Base-by-base conservation (phyloP, 129 eudicot genomes). In the Lactuca sativa region DNA sequence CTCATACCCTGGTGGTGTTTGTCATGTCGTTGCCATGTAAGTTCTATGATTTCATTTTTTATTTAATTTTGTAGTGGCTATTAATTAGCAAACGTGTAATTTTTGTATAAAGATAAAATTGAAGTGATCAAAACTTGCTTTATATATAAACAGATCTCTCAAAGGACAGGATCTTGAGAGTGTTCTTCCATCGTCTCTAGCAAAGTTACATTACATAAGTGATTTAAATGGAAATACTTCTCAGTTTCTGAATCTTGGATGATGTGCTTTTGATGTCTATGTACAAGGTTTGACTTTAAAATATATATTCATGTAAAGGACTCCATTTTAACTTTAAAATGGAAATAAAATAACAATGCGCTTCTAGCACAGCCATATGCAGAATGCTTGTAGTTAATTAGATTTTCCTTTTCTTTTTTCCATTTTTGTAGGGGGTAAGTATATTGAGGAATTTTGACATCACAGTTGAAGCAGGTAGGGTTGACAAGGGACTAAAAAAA, bases 161-260 rank as follows among this genome's bases (percentile, higher is more conserved):
- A 81, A 66, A 62, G 89, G 83, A 7, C 83, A 81, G 64, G 82
- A 84, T 78, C 77, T 84, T 54, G 41, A 69, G 32, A 86, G 89
- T 47, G 65, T 60, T 3, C 83, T 84, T 62, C 83, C 89, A 54
- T 80, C 80, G 40, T 81, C 89, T n/a, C 73, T 84, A 56, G 74
- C 71, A 4, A 84, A 84, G 69, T 59, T 84, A 69, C 73, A 69
- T 3, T 69, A 49, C 71, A 70, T 84, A 25, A 25, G 30, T 25
- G 30, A 25, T 25, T 25, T 25, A 25, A 25, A 25, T 25, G 30
- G 30, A 25, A 25, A 25, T 25, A 25, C 1, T 0, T 25, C 30
- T 25, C 30, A 25, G 30, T 25, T 25, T 1, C 30, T 1, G 2
- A 25, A 25, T 2, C 30, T 25, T 54, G 75, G 59, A 36, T 10